Evolutionary conservation across 2,329 filamentous ascomycete species (phyloP), one percentile per base, ranked within the genome.

Genomic region (Botrytis fragariae): DNA sequence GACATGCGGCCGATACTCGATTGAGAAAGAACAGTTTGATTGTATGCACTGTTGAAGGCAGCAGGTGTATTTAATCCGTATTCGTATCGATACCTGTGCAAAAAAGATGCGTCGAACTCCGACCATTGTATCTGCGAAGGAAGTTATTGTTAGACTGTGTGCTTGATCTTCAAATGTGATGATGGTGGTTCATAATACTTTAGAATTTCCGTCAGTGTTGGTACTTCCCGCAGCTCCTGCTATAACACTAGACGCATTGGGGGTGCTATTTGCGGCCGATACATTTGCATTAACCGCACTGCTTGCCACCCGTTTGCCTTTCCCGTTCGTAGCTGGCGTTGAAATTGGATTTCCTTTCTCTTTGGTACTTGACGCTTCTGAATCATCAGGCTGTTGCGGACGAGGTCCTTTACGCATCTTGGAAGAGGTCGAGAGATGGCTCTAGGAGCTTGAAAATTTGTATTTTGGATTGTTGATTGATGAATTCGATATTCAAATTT

Each of bases 1-100:
- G 92, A 94, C 82, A 90, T 88, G 74, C 88, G 84, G 48, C 92
- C 93, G 77, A 95, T 90, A 81, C 89, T 87, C 77, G 89, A 85
- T 83, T 87, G 85, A 10, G 88, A 87, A 60, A 92, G 84, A 20
- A 91, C 85, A 81, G 87, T 87, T 78, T 89, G 86, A 79, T 89
- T 87, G 81, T 89, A 90, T 61, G 87, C 86, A 78, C 86, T 88
- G 72, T 85, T 87, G 83, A 93, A 95, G 74, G 92, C 88, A 54
- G 90, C 88, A 20, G 93, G 91, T 0, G 90, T 91, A 79, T 89
- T 87, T 79, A 96, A 86, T 74, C 88, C 88, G 84, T 95, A 90
- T 76, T 92, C 87, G 80, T 92, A 89, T 76, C 92, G 89, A 85
- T 96, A 96, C 76, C 87, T 86, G 80, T 95, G 91, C 68, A 96